Conservation (phyloP, 2,329 filamentous ascomycete genomes). For the Paracamarosporium sp. region DNA sequence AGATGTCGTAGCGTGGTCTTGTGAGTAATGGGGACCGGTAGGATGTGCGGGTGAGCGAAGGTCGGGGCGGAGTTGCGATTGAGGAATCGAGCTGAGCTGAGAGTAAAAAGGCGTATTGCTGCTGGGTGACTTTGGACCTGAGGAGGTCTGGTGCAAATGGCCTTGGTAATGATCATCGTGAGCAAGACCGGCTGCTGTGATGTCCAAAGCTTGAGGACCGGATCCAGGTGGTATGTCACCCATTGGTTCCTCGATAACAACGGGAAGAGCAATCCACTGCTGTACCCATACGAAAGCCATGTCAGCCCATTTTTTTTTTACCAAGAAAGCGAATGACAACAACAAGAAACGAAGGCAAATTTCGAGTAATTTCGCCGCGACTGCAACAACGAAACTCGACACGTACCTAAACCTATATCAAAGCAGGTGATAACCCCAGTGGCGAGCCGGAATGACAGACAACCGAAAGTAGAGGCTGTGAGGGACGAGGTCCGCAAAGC, state of each 20-base stretch:
- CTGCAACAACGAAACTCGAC: conserved; percentile 20
- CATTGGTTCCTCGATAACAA: conserved; percentile 49
- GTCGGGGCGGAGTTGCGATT: conserved; percentile 35
- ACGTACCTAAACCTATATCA: conserved; percentile 47
- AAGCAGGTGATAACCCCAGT: conserved; percentile 28
- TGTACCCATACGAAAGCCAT: conserved; percentile 52
- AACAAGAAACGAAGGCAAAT: conserved; percentile 13
- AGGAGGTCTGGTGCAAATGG: conserved; percentile 15
- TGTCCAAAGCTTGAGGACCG: conserved; percentile 38
- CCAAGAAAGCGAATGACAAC: conserved; percentile 26
- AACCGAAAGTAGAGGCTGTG: conserved; percentile 36
- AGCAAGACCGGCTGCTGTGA: conserved; percentile 33
- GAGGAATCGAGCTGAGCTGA: conserved; percentile 42
- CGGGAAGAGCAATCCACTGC: conserved; percentile 51
- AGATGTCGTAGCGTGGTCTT: conserved; percentile 32
- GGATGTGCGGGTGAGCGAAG: conserved; percentile 34
- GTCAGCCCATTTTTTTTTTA: conserved; percentile 48
- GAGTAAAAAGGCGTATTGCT: conserved; percentile 44
- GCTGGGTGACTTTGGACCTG: conserved; percentile 27
- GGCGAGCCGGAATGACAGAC: conserved; percentile 38
- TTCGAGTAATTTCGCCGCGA: conserved; percentile 11
- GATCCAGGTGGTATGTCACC: conserved; percentile 45
- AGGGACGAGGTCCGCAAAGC: conserved; percentile 21
- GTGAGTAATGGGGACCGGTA: conserved; percentile 27
- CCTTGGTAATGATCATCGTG: conserved; percentile 33